phyloP scores from a whole-genome alignment of 2,329 filamentous ascomycete species.

The Pyricularia grisea region DNA sequence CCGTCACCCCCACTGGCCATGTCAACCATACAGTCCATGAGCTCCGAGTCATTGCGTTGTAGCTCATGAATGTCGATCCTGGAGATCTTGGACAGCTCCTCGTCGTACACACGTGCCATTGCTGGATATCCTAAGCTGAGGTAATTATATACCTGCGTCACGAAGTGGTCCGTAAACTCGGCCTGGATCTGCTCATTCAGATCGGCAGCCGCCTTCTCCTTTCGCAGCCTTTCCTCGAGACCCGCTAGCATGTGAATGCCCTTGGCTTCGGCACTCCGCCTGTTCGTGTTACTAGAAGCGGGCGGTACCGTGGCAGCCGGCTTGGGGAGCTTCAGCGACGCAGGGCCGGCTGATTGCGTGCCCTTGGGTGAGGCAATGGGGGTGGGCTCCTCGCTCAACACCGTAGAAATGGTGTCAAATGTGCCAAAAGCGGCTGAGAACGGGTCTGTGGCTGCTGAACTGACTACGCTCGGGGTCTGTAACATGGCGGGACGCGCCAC shows the following conservation, averaged over 20 bases:
- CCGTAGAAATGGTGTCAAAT: slow-evolving; percentile 13
- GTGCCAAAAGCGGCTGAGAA: slow-evolving; percentile 30
- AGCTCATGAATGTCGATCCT: slow-evolving; percentile 60
- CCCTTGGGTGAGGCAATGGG: slow-evolving; percentile 3
- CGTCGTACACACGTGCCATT: slow-evolving; percentile 72
- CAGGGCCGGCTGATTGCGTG: slow-evolving; percentile 10
- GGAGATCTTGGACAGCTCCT: slow-evolving; percentile 76
- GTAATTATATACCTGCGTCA: slow-evolving; percentile 97
- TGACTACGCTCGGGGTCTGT: slow-evolving; percentile 35
- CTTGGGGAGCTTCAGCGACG: slow-evolving; percentile 12
- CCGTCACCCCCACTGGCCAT: not conserved
- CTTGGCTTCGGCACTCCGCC: slow-evolving; percentile 22
- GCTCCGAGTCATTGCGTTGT: slow-evolving; percentile 56
- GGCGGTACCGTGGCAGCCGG: not conserved
- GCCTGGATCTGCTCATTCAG: slow-evolving; percentile 41
- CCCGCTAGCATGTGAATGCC: slow-evolving; percentile 39
- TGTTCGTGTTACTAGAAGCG: slow-evolving; percentile 4
- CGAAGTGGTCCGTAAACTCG: slow-evolving; percentile 76
- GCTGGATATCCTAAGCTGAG: slow-evolving; percentile 86
- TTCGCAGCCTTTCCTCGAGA: slow-evolving; percentile 40
- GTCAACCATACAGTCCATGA: slow-evolving; percentile 25
- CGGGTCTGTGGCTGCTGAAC: slow-evolving; percentile 29
- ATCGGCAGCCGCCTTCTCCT: slow-evolving; percentile 40
- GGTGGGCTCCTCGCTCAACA: slow-evolving; percentile 28
- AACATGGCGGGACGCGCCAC: slow-evolving; percentile 40